Conservation (phyloP, 192 early-diverging fungal species). For the Podila horticola region DNA sequence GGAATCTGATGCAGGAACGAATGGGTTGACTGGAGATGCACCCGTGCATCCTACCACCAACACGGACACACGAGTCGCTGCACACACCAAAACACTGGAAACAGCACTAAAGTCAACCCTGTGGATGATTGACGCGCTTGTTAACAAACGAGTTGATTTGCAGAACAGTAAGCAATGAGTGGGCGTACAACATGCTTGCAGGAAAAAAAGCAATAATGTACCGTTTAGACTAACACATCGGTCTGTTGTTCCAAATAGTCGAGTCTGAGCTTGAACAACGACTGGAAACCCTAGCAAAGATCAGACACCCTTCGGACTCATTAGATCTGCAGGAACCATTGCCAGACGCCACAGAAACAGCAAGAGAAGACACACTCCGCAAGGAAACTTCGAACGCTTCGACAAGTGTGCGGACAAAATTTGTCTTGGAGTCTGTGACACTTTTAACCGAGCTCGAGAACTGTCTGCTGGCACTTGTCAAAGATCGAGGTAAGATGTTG, state of each 20-base stretch:
- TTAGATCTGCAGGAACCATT: background rate
- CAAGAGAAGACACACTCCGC: background rate
- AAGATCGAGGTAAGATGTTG: slow-evolving; percentile 23
- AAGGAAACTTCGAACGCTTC: background rate
- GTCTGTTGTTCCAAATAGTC: background rate
- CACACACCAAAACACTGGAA: slow-evolving; percentile 11
- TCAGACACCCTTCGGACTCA: background rate
- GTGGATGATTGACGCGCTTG: slow-evolving; percentile 26
- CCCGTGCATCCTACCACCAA: no score
- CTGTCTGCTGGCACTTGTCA: slow-evolving; percentile 8
- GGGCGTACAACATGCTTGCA: background rate
- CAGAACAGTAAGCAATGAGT: slow-evolving; percentile 15
- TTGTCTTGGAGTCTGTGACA: slow-evolving; percentile 24
- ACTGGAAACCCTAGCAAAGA: background rate
- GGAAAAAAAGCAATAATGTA: background rate
- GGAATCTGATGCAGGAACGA: no score
- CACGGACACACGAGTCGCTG: no score
- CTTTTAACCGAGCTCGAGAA: slow-evolving; percentile 19
- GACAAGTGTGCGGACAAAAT: slow-evolving; percentile 23
- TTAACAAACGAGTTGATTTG: slow-evolving; percentile 27
- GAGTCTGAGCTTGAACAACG: slow-evolving; percentile 21
- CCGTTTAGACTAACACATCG: background rate
- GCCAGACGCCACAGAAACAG: background rate
- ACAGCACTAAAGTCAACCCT: slow-evolving; percentile 12
- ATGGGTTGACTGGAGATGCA: no score